Evolutionary conservation across 2,329 filamentous ascomycete species (phyloP).

Genomic region (Colletotrichum euphorbiae): DNA sequence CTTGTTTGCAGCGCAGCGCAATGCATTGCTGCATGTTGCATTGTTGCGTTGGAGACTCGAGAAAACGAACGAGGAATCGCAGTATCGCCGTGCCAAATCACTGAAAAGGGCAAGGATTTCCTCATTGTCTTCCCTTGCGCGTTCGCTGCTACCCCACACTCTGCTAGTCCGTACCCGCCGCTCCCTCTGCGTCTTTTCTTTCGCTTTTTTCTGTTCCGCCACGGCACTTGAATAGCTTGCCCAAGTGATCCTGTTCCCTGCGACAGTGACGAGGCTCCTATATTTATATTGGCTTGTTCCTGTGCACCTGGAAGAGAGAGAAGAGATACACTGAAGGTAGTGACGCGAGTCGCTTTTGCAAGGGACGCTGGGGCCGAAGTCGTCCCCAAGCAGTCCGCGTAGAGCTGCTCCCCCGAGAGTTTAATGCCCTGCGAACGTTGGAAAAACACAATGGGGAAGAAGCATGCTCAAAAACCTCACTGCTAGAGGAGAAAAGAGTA

Average conservation of each 20-base stretch:
- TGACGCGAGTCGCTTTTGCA: too few relatives aligned
- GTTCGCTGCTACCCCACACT: constrained; percentile 41
- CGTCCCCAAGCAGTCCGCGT: constrained; percentile 14
- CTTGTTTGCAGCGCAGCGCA: not conserved
- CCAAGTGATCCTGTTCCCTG: too few relatives aligned
- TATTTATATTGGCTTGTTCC: too few relatives aligned
- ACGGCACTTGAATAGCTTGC: too few relatives aligned
- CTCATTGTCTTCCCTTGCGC: not conserved
- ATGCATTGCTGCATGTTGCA: not conserved
- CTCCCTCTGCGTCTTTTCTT: not conserved
- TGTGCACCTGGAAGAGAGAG: too few relatives aligned
- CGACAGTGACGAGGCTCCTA: too few relatives aligned
- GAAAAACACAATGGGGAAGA: not conserved
- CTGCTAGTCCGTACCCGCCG: constrained; percentile 23
- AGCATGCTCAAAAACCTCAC: not conserved
- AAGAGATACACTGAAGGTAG: too few relatives aligned
- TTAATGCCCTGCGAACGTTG: not conserved
- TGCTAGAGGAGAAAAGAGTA: constrained; percentile 4
- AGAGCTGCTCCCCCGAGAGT: not conserved
- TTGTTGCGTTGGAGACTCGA: too few relatives aligned
- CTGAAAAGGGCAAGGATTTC: constrained; percentile 7
- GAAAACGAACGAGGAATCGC: not conserved
- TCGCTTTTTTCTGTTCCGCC: too few relatives aligned
- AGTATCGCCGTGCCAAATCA: not conserved
- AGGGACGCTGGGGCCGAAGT: too few relatives aligned